Conservation (phyloP, 2,329 filamentous ascomycete genomes). For the Blumeriella jaapii region DNA sequence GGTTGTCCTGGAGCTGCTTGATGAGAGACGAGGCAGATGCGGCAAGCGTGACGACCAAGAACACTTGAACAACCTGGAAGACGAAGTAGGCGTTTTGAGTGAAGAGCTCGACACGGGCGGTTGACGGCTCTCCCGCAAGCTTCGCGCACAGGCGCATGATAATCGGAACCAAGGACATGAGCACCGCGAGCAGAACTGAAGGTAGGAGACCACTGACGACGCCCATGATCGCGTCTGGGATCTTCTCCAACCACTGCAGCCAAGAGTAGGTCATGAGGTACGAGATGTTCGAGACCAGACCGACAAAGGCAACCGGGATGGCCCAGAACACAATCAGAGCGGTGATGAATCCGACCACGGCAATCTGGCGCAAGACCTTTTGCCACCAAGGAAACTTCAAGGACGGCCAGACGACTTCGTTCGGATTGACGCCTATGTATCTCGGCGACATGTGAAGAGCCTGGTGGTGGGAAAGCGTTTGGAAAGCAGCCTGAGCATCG, state of each 20-base stretch:
- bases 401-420: conserved; percentile 80
- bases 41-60: conserved; percentile 73
- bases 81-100: conserved; percentile 87
- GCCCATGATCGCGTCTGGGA: conserved; percentile 63
- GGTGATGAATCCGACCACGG: conserved; percentile 59
- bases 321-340: conserved; percentile 82
- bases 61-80: conserved; percentile 86
- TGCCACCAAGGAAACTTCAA: conserved; percentile 82
- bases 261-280: conserved; percentile 55
- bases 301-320: conserved; percentile 65
- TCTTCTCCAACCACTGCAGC: conserved; percentile 59
- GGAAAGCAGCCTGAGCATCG: conserved; percentile 76
- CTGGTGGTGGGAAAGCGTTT: conserved; percentile 77
- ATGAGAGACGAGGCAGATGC: conserved; percentile 67
- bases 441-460: conserved; percentile 74
- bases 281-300: conserved; percentile 73
- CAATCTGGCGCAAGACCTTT: conserved; percentile 58
- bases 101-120: conserved; percentile 72
- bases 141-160: conserved; percentile 74
- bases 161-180: conserved; percentile 78
- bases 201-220: conserved; percentile 79
- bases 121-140: conserved; percentile 66
- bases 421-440: conserved; percentile 70
- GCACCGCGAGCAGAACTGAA: conserved; percentile 62
- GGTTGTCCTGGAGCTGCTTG: conserved; percentile 49